phyloP scores from a whole-genome alignment of 441 rosid genomes.

The Erysimum pusillum region DNA sequence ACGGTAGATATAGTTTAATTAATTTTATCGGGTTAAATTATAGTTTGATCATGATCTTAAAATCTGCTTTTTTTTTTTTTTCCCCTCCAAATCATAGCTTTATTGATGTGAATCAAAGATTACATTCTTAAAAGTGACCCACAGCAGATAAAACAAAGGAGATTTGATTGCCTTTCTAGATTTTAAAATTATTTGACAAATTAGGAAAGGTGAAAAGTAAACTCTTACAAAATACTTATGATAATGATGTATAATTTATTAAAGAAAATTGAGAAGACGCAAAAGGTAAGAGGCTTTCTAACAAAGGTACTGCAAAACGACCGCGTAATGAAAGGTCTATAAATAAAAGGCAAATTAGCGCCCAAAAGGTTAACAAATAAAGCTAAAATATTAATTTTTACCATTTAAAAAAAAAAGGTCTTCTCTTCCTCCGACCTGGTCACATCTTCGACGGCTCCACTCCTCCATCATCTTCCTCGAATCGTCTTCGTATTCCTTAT shows the following conservation, averaged over 20 bases:
- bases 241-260: not conserved
- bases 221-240: not conserved
- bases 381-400: not conserved
- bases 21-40: no score
- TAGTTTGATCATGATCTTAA: not conserved
- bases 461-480: constrained; percentile 28
- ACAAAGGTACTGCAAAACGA: constrained; percentile 13
- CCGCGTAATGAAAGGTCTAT: not conserved
- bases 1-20: not conserved
- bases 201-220: constrained; percentile 30
- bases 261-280: not conserved
- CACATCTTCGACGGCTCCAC: constrained; percentile 47
- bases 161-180: constrained; percentile 32
- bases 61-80: no score
- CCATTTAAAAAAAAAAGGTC: constrained; percentile 1
- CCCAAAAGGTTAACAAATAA: constrained; percentile 39
- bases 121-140: no score
- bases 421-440: constrained; percentile 35
- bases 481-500: constrained; percentile 24
- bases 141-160: constrained; percentile 19
- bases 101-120: no score
- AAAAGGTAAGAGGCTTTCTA: not conserved
- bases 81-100: no score
- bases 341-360: constrained; percentile 35
- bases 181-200: constrained; percentile 7